phyloP scores from a whole-genome alignment of 208 protist genomes.

The Trypanosoma platydactyli region DNA sequence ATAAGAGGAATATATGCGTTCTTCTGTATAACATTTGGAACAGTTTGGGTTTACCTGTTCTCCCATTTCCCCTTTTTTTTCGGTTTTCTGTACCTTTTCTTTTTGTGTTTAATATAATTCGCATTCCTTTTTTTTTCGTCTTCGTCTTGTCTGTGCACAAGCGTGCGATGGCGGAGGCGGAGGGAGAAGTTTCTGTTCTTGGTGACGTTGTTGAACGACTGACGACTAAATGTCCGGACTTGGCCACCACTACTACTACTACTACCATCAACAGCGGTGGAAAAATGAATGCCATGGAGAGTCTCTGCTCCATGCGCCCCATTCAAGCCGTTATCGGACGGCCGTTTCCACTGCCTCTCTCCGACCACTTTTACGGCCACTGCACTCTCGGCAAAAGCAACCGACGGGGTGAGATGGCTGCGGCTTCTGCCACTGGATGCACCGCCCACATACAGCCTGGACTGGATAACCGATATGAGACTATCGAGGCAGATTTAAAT shows the following conservation, averaged over 20 bases:
- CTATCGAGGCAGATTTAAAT: neutral
- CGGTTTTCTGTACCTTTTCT: too few species aligned
- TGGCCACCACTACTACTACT: neutral
- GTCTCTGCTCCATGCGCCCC: conserved; percentile 24
- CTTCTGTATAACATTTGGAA: too few species aligned
- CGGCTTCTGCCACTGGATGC: conserved; percentile 6
- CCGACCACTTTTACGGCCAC: conserved; percentile 33
- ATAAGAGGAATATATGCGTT: conserved; percentile 27
- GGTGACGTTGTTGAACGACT: conserved; percentile 42
- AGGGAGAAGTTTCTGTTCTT: conserved; percentile 18
- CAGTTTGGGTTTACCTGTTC: too few species aligned
- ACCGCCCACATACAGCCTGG: conserved; percentile 57
- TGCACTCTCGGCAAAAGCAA: neutral
- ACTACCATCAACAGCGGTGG: neutral
- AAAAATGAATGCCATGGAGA: neutral
- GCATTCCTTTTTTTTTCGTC: neutral
- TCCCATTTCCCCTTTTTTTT: too few species aligned
- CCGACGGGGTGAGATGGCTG: neutral
- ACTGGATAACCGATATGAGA: neutral
- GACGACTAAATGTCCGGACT: neutral
- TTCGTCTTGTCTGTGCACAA: conserved; percentile 4
- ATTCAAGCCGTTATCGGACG: conserved; percentile 43
- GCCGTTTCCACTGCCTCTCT: conserved; percentile 31
- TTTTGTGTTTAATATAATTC: neutral
- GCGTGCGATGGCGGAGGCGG: neutral